A percentile compares a stretch with the other conserved stretches of the same genome.
Evolutionary conservation across 2,329 filamentous ascomycete species (phyloP).

Genomic region (Monilinia fructicola): DNA sequence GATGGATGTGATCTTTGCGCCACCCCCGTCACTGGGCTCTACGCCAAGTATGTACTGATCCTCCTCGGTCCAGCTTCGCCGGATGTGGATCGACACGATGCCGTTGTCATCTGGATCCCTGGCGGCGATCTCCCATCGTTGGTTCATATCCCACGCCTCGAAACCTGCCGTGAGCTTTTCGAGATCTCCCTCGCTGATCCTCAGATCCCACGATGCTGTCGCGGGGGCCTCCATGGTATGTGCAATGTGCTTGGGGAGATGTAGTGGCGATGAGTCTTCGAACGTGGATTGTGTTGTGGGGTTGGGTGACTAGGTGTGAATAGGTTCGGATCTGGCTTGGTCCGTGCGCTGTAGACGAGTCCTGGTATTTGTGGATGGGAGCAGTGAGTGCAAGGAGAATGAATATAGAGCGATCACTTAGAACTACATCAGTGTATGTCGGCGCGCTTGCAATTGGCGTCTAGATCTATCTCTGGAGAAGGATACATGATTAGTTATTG

Average conservation of each 20-base stretch:
- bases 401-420: neutral
- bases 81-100: neutral
- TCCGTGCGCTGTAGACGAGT: neutral
- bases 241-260: neutral
- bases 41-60: neutral
- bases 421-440: neutral
- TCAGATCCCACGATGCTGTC: neutral
- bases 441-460: neutral
- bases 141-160: neutral
- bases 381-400: neutral
- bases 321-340: neutral
- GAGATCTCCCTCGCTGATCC: neutral
- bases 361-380: neutral
- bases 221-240: neutral
- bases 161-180: neutral
- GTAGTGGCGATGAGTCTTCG: neutral
- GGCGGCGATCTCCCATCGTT: neutral
- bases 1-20: neutral
- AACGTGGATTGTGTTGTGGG: neutral
- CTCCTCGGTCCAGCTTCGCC: neutral
- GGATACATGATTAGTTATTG: neutral
- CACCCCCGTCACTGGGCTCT: neutral
- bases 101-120: neutral
- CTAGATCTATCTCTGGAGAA: neutral
- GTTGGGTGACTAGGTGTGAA: neutral